Conservation (phyloP, 495 filamentous ascomycete genomes). For the Diplogelasinospora grovesii region DNA sequence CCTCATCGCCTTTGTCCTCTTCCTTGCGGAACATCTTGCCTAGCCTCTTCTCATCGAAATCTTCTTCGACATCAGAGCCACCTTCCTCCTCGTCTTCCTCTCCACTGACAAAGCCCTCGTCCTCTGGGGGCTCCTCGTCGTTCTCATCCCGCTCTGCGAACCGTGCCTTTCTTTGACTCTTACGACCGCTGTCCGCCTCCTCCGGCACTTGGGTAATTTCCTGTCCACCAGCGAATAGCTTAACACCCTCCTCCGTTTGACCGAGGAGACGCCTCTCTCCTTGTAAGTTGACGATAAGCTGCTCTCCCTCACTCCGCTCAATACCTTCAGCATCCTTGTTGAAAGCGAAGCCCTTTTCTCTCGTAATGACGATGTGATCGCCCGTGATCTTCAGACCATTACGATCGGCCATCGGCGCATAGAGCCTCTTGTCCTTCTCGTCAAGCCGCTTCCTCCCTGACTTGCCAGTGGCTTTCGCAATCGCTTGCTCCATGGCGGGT, state of each 20-base stretch:
- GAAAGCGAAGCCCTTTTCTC: constrained; percentile 63
- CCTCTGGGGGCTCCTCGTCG: constrained; percentile 46
- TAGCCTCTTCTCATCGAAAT: constrained; percentile 49
- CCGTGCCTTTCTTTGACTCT: constrained; percentile 58
- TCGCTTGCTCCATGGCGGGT: constrained; percentile 77
- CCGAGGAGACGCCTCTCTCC: constrained; percentile 76
- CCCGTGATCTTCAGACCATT: constrained; percentile 71
- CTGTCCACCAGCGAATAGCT: constrained; percentile 73
- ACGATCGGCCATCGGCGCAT: constrained; percentile 96
- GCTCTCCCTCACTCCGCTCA: constrained; percentile 82
- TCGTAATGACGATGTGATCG: constrained; percentile 52
- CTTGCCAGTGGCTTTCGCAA: constrained; percentile 77
- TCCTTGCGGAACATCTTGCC: constrained; percentile 47
- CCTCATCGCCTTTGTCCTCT: constrained; percentile 40
- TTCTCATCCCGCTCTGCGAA: constrained; percentile 53
- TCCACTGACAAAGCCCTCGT: constrained; percentile 58
- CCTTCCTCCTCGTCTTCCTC: constrained; percentile 51
- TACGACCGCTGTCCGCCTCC: constrained; percentile 62
- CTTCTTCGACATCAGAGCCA: constrained; percentile 47
- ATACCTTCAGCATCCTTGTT: constrained; percentile 60
- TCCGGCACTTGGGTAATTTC: constrained; percentile 56
- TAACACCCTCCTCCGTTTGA: constrained; percentile 69
- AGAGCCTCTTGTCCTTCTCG: constrained; percentile 92
- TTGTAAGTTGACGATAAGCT: constrained; percentile 85
- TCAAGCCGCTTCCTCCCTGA: constrained; percentile 66